Conservation (phyloP, 75 land plant species). For the Pinus albicaulis region DNA sequence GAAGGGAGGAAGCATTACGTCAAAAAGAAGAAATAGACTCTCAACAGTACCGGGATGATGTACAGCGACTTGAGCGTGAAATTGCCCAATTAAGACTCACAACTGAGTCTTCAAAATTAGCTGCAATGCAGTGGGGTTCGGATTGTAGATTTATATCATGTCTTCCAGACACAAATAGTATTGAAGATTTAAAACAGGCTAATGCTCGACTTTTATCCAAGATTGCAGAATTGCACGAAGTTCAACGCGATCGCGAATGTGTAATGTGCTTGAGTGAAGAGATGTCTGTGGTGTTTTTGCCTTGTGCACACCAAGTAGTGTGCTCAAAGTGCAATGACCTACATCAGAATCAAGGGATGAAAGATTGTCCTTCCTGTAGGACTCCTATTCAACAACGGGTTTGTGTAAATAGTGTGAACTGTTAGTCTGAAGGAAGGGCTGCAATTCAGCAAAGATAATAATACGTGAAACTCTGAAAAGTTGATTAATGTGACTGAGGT, state of each 20-base stretch:
- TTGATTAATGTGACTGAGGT: conserved; percentile 5
- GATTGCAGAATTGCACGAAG: conserved; percentile 32
- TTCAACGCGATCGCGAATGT: conserved; percentile 86
- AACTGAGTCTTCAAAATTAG: conserved; percentile 64
- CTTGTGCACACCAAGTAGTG: conserved; percentile 96
- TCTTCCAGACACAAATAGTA: conserved; percentile 11
- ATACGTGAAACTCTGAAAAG: neutral
- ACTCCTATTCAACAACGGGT: conserved; percentile 79
- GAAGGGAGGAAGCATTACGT: conserved; percentile 53
- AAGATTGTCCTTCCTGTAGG: conserved; percentile 96
- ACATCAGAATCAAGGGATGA: conserved; percentile 89
- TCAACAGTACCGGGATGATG: conserved; percentile 58
- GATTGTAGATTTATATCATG: conserved; percentile 29
- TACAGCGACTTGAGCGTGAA: conserved; percentile 65
- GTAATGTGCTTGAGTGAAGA: conserved; percentile 98
- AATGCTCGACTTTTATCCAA: conserved; percentile 22
- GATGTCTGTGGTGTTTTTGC: conserved; percentile 94
- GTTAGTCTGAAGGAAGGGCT: conserved; percentile 14
- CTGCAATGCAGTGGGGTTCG: conserved; percentile 49
- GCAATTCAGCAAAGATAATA: conserved; percentile 4
- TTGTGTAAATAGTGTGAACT: conserved; percentile 38
- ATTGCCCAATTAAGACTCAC: conserved; percentile 58
- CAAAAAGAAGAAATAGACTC: conserved; percentile 60
- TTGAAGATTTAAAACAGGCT: conserved; percentile 14
- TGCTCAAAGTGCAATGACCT: conserved; percentile 85